Evolutionary conservation across 306 rosid species (phyloP).

Genomic region (Fragaria iinumae): DNA sequence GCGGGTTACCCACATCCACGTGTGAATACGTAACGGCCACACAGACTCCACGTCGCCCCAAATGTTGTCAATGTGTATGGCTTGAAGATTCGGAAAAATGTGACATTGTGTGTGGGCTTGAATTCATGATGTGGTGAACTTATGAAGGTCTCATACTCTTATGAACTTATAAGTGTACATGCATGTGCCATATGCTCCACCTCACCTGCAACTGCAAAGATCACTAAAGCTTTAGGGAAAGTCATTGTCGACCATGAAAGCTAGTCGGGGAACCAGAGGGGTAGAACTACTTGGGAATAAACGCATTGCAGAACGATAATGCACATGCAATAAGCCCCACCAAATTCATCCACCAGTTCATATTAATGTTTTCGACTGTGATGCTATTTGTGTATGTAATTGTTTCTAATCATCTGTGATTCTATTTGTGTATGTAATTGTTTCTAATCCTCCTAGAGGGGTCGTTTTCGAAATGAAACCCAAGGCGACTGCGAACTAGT

Average conservation of each 20-base stretch:
- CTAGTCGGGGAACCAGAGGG: not conserved
- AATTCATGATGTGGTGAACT: not conserved
- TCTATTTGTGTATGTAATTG: no score
- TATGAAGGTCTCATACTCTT: not conserved
- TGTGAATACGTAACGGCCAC: no score
- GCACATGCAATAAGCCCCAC: conserved; percentile 8
- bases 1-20: no score
- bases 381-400: no score
- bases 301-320: not conserved
- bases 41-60: no score
- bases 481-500: not conserved
- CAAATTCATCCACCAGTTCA: not conserved
- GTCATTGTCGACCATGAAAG: conserved; percentile 14
- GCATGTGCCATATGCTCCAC: conserved; percentile 13
- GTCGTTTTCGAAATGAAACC: not conserved
- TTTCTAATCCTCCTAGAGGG: not conserved
- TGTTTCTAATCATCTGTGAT: no score
- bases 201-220: conserved; percentile 7
- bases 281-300: not conserved
- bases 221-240: not conserved
- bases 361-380: not conserved
- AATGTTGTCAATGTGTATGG: no score
- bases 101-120: no score
- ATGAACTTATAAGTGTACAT: not conserved
- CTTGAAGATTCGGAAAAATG: no score